Evolutionary conservation across 768 basidiomycete genomes (phyloP).

Genomic region (Boletales sp.): DNA sequence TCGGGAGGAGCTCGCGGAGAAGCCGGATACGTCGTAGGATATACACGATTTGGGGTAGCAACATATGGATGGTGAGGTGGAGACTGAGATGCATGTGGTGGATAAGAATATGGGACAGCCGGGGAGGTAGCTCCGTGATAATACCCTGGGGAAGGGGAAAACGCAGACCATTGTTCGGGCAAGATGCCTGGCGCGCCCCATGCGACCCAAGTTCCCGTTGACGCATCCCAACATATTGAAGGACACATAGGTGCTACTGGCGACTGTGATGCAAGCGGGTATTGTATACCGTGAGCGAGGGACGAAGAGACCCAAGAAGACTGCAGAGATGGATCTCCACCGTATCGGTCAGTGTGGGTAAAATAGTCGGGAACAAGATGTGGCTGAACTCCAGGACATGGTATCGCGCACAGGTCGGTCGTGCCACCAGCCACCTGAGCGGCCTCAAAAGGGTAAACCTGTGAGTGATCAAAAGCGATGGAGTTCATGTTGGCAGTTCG

Average conservation of each 20-base stretch:
- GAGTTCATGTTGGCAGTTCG: constrained; percentile 20
- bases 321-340: constrained; percentile 19
- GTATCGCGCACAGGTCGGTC: constrained; percentile 23
- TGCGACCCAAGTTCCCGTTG: constrained; percentile 28
- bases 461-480: constrained; percentile 20
- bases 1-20: constrained; percentile 32
- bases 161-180: constrained; percentile 29
- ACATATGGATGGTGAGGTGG: constrained; percentile 17
- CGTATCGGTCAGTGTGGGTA: constrained; percentile 21
- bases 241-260: constrained; percentile 26
- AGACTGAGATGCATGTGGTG: constrained; percentile 24
- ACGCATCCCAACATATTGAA: constrained; percentile 28
- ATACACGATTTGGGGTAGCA: constrained; percentile 15
- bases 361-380: constrained; percentile 24
- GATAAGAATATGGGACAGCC: constrained; percentile 25
- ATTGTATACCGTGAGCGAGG: constrained; percentile 26
- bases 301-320: constrained; percentile 27
- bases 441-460: constrained; percentile 17
- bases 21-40: constrained; percentile 20
- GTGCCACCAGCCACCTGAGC: constrained; percentile 20
- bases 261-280: constrained; percentile 27
- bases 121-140: constrained; percentile 24
- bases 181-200: constrained; percentile 25
- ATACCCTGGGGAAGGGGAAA: constrained; percentile 24
- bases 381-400: constrained; percentile 23